phyloP scores from a whole-genome alignment of 352 stramenopile species.

The Pythium aquatile region DNA sequence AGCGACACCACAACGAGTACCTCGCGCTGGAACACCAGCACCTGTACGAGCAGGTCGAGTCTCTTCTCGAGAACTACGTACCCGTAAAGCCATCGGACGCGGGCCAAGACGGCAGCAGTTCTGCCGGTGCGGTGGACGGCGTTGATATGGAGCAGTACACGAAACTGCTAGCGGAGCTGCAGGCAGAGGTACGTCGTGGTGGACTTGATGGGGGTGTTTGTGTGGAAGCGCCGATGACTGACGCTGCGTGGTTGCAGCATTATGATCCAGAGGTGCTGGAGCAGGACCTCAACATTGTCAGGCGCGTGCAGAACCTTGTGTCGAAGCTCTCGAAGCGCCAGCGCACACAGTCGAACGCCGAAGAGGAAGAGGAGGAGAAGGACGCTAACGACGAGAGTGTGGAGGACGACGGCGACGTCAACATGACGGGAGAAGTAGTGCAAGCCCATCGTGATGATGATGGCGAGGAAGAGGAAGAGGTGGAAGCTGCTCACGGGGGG shows the following conservation, averaged over 20 bases:
- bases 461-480: background rate
- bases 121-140: constrained; percentile 6
- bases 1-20: constrained; percentile 27
- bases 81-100: constrained; percentile 7
- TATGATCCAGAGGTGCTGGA: constrained; percentile 43
- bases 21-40: constrained; percentile 67
- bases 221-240: background rate
- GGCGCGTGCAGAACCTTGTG: constrained; percentile 52
- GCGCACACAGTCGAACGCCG: constrained; percentile 21
- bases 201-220: background rate
- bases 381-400: constrained; percentile 2
- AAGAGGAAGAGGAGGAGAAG: constrained; percentile 12
- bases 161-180: constrained; percentile 42
- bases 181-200: constrained; percentile 39
- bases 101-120: constrained; percentile 14
- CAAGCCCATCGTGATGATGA: background rate
- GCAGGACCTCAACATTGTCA: constrained; percentile 58
- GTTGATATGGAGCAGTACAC: constrained; percentile 42
- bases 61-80: constrained; percentile 47
- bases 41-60: constrained; percentile 66
- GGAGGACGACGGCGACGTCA: background rate
- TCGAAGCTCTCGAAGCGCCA: constrained; percentile 38
- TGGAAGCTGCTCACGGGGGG: background rate
- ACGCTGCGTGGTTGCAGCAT: constrained; percentile 30
- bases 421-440: background rate